Evolutionary conservation across 495 filamentous ascomycete genomes (phyloP).

Genomic region (Lophiostoma macrostomum): DNA sequence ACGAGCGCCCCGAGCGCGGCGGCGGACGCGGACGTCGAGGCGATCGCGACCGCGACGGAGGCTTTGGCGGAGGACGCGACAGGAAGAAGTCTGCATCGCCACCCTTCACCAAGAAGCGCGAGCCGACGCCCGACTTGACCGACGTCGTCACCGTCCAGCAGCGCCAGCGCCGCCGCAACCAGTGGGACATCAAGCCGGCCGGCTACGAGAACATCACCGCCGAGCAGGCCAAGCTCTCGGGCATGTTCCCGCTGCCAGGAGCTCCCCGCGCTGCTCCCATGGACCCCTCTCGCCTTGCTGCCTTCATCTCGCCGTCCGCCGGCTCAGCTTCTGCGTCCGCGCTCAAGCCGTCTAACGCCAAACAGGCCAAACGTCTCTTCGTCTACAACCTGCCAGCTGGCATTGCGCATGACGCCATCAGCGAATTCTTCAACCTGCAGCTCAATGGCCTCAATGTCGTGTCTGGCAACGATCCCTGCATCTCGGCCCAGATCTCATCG

Average conservation of each 20-base stretch:
- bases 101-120: conserved; percentile 74
- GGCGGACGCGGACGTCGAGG: too few relatives aligned
- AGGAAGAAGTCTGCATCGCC: conserved; percentile 75
- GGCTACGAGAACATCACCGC: conserved; percentile 99
- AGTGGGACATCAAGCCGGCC: conserved; percentile 99
- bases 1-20: too few relatives aligned
- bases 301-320: conserved; percentile 88
- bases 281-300: conserved; percentile 91
- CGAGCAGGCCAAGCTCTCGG: conserved; percentile 97
- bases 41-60: conserved; percentile 48
- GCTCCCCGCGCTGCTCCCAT: conserved; percentile 94
- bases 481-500: conserved; percentile 75
- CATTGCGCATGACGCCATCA: conserved; percentile 66
- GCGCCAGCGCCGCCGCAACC: conserved; percentile 85
- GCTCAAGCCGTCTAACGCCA: conserved; percentile 86
- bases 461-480: conserved; percentile 78
- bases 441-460: conserved; percentile 92
- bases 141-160: conserved; percentile 73
- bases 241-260: conserved; percentile 96
- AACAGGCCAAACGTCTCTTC: conserved; percentile 88
- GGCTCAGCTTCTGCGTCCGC: conserved; percentile 69
- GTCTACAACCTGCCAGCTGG: conserved; percentile 72
- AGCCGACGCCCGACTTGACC: conserved; percentile 93
- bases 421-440: conserved; percentile 92
- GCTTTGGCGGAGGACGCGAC: conserved; percentile 48